Conservation (phyloP, 768 basidiomycete species). For the Boletus fagicola region DNA sequence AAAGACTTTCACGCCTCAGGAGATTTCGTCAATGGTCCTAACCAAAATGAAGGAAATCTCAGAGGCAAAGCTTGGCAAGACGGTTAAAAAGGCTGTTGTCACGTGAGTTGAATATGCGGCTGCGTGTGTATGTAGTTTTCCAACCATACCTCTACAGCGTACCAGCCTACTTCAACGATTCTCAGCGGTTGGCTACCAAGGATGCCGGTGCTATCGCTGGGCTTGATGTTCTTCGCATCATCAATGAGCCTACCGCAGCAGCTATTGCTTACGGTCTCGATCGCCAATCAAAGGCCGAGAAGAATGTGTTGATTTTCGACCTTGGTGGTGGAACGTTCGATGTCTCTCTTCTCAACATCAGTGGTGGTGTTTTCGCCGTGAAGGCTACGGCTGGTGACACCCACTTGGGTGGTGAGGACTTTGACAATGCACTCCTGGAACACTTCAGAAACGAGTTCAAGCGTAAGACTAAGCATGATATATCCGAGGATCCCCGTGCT, state of each 20-base stretch:
- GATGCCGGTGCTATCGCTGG: slow-evolving; percentile 98
- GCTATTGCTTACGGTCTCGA: slow-evolving; percentile 99
- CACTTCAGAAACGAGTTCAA: slow-evolving; percentile 99
- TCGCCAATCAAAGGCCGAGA: slow-evolving; percentile 90
- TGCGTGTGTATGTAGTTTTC: not conserved
- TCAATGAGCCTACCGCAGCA: slow-evolving; percentile 99
- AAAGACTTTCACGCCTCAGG: slow-evolving; percentile 96
- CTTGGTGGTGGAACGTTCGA: slow-evolving; percentile 99
- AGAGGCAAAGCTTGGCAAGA: slow-evolving; percentile 98
- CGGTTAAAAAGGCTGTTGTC: slow-evolving; percentile 97
- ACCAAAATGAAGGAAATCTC: slow-evolving; percentile 99
- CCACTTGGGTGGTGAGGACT: slow-evolving; percentile 99
- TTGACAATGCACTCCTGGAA: slow-evolving; percentile 96
- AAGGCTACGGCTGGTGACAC: slow-evolving; percentile 99
- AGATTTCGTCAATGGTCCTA: slow-evolving; percentile 99
- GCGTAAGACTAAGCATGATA: slow-evolving; percentile 94
- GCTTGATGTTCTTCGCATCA: slow-evolving; percentile 99
- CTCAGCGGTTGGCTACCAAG: slow-evolving; percentile 98
- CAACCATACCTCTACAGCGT: slow-evolving; percentile 48
- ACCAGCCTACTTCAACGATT: slow-evolving; percentile 99
- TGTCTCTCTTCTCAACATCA: slow-evolving; percentile 98
- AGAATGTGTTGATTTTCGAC: slow-evolving; percentile 99
- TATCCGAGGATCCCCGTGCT: slow-evolving; percentile 95
- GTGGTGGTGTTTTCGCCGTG: slow-evolving; percentile 97
- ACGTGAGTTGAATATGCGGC: slow-evolving; percentile 59